Base-by-base conservation (phyloP, 148 eudicot genomes). In the Silene conica region DNA sequence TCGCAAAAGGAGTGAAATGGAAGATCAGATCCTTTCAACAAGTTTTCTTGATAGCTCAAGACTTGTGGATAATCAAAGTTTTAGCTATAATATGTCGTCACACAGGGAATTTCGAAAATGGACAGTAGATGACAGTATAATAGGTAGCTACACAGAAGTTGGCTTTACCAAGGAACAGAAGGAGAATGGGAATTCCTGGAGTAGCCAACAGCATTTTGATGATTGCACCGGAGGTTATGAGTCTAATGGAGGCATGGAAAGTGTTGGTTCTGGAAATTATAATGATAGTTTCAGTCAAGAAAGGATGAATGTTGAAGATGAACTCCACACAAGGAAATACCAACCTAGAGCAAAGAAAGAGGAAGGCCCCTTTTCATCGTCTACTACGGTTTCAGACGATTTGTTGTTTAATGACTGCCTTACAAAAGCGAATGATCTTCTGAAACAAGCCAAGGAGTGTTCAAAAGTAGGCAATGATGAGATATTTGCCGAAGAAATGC, bases 361-460 rank as follows among this genome's bases (percentile, higher is more conserved):
- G 14, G 65, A 67, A 61, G 76, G 76, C 52, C 67, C 86, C 23
- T 76, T 79, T 72, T 70, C 86, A 46, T 87, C 98, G 21, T 79
- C 92, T 28, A 63, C 92, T 28, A 63, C 50, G 28, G 68, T 88
- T 67, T 84, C 88, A 16, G 84, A 83, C 73, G 98, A 95, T 82
- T 69, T 85, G 45, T 31, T 83, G 55, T 90, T 95, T 80, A 84
- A 85, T 77, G 81, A 71, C 74, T 86, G 76, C 81, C 92, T 95
- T 43, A 73, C 80, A 58, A 85, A 89, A 77, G 93, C 93, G 34
- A 85, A 78, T 73, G 65, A 66, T 69, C 87, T 90, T 77, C 75
- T 88, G 43, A 86, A 83, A 81, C 82, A 86, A 84, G 96, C 93
- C 54, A 86, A 89, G 69, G 84, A 85, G 22, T 80, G 76, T 82